phyloP scores from a whole-genome alignment of 1,284 basidiomycete genomes.

The Cryptococcus neoformans region DNA sequence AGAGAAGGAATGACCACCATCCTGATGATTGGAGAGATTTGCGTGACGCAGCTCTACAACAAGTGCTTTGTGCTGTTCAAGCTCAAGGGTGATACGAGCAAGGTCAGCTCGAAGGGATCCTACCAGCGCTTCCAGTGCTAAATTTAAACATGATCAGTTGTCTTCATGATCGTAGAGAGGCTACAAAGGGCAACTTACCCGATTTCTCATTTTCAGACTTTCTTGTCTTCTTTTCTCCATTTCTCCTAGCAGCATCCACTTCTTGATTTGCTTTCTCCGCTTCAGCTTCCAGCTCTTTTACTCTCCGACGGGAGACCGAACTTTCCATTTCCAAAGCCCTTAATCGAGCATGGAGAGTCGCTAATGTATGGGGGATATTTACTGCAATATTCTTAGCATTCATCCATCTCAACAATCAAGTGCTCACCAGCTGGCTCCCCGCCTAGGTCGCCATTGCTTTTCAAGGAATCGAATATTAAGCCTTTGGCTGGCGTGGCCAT shows the following conservation, averaged over 20 bases:
- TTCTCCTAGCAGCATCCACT: conserved; percentile 43
- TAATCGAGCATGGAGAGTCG: conserved; percentile 39
- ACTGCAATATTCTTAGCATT: conserved; percentile 6
- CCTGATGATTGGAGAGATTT: conserved; percentile 21
- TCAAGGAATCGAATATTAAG: conserved; percentile 24
- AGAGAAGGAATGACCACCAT: not conserved
- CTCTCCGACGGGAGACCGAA: conserved; percentile 66
- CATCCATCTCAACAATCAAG: not conserved
- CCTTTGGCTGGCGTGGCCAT: conserved; percentile 48
- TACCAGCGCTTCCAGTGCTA: conserved; percentile 75
- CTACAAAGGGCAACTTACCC: conserved; percentile 53
- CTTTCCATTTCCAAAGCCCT: conserved; percentile 70
- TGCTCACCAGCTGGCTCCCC: conserved; percentile 30
- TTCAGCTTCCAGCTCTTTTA: conserved; percentile 76
- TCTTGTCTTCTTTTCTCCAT: conserved; percentile 21
- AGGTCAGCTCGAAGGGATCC: conserved; percentile 67
- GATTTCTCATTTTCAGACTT: conserved; percentile 80
- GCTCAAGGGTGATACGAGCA: conserved; percentile 68
- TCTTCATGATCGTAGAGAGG: not conserved
- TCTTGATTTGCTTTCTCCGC: conserved; percentile 54
- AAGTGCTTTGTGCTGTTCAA: conserved; percentile 66
- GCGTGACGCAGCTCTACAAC: conserved; percentile 59
- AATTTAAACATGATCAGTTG: not conserved
- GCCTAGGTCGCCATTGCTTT: conserved; percentile 35
- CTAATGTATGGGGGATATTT: conserved; percentile 30